Conservation (phyloP, 2,329 filamentous ascomycete species). For the Trichoderma pleuroti region DNA sequence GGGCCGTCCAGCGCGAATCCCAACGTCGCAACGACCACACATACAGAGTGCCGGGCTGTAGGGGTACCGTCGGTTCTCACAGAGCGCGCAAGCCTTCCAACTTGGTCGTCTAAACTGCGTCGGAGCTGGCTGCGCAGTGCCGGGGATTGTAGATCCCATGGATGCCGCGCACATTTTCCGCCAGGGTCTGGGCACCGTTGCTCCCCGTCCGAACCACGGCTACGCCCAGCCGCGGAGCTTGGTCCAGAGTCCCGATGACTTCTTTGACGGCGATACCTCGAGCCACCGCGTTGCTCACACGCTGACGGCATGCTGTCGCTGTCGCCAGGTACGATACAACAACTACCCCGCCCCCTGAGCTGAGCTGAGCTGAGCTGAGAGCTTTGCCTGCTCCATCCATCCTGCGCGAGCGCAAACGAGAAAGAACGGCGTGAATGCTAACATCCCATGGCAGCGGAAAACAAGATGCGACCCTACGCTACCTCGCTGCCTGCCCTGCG, state of each 20-base stretch:
- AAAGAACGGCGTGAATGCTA: neutral
- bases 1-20: neutral
- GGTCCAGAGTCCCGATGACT: conserved; percentile 37
- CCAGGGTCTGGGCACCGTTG: conserved; percentile 50
- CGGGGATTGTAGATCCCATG: conserved; percentile 41
- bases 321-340: conserved; percentile 61
- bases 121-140: neutral
- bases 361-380: neutral
- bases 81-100: neutral
- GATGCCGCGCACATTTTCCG: conserved; percentile 58
- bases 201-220: conserved; percentile 36
- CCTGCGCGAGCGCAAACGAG: neutral
- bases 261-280: conserved; percentile 48
- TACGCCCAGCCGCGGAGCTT: conserved; percentile 30
- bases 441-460: conserved; percentile 64
- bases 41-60: neutral
- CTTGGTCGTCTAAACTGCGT: neutral
- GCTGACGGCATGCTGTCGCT: conserved; percentile 74
- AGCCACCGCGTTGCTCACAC: conserved; percentile 70
- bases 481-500: conserved; percentile 87
- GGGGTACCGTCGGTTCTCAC: neutral
- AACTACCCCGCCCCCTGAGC: neutral
- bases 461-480: conserved; percentile 92
- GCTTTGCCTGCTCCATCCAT: neutral
- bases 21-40: conserved; percentile 1